A percentile compares a stretch with the other conserved stretches of the same genome.
Conservation (phyloP, 108 stramenopile genomes). For the Mediolabrus comicus region DNA sequence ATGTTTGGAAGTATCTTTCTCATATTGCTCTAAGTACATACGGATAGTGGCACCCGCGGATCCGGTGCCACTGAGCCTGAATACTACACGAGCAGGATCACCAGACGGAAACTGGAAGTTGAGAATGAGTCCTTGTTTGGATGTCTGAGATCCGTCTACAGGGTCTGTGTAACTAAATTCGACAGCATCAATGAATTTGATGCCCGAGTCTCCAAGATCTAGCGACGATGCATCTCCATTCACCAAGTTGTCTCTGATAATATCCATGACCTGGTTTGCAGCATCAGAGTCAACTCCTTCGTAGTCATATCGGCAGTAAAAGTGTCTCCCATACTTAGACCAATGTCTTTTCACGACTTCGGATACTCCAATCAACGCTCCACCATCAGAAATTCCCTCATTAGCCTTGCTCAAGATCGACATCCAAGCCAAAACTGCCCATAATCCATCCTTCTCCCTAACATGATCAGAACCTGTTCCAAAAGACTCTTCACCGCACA, state of each 20-base stretch:
- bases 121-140: slow-evolving; percentile 92
- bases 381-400: slow-evolving; percentile 48
- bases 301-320: slow-evolving; percentile 98
- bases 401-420: slow-evolving; percentile 95
- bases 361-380: slow-evolving; percentile 77
- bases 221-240: slow-evolving; percentile 48
- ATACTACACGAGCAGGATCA: slow-evolving; percentile 88
- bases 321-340: slow-evolving; percentile 96
- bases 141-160: slow-evolving; percentile 88
- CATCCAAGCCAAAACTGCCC: slow-evolving; percentile 99
- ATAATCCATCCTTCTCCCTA: slow-evolving; percentile 99
- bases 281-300: slow-evolving; percentile 91
- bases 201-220: slow-evolving; percentile 48
- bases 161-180: slow-evolving; percentile 95
- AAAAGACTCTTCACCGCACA: slow-evolving; percentile 99
- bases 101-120: slow-evolving; percentile 83
- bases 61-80: slow-evolving; percentile 96
- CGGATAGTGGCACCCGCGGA: slow-evolving; percentile 97
- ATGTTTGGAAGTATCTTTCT: slow-evolving; percentile 67
- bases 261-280: slow-evolving; percentile 90
- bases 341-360: slow-evolving; percentile 94
- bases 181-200: slow-evolving; percentile 64
- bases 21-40: slow-evolving; percentile 97
- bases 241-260: slow-evolving; percentile 67
- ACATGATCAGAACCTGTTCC: slow-evolving; percentile 99